These are phyloP conservation scores for Sindora glabra DNA, from an alignment of 306 rosid species.

Conservation along the genomic window DNA sequence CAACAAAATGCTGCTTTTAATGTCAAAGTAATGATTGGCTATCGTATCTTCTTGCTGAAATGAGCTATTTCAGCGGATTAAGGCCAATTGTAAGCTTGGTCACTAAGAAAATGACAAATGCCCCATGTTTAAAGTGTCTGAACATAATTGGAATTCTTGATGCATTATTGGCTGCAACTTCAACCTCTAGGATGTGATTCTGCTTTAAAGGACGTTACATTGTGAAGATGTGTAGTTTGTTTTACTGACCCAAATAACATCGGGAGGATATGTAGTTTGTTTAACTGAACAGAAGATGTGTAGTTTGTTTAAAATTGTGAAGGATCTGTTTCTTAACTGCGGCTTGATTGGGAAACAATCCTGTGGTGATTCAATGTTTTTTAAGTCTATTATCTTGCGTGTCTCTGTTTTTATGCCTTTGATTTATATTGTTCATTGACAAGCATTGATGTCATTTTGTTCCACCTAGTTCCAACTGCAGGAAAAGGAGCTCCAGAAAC, in stretches of 20 bases:
- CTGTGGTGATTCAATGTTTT: neutral
- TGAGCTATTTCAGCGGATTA: neutral
- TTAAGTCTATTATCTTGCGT: neutral
- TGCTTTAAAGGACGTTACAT: no score
- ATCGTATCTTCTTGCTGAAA: neutral
- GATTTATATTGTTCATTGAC: slow-evolving; percentile 10
- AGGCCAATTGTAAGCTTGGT: neutral
- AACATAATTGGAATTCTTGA: neutral
- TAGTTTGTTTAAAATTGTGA: no score
- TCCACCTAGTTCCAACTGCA: slow-evolving; percentile 42
- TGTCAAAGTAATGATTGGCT: neutral
- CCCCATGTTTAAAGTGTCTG: neutral
- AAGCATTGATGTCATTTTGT: slow-evolving; percentile 16
- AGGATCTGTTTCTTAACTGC: no score
- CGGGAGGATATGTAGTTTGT: no score
- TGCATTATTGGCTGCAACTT: neutral
- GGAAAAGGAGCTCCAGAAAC: slow-evolving; percentile 61
- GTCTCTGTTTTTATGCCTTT: neutral
- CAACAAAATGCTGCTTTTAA: neutral
- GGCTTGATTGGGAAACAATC: neutral
- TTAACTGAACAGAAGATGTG: no score
- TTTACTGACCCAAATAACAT: no score
- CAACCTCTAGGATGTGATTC: neutral
- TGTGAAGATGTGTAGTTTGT: no score
- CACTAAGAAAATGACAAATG: neutral